Evolutionary conservation across 1,284 basidiomycete species (phyloP).

Genomic region (Ganoderma sp.): DNA sequence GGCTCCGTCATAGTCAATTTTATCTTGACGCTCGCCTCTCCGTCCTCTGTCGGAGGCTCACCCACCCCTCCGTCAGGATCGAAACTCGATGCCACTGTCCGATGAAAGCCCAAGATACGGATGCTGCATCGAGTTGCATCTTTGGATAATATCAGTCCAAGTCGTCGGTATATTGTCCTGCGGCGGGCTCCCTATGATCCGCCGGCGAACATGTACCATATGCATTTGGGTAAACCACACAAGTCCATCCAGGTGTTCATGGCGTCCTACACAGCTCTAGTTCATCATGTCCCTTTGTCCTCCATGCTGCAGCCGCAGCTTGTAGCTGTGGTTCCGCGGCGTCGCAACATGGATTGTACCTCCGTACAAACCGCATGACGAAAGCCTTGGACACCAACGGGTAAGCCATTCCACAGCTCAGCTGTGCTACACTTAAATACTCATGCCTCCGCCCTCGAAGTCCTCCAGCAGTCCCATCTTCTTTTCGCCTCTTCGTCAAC

Average conservation of each 20-base stretch:
- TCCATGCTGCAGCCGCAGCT: neutral
- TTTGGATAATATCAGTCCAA: too few relatives aligned
- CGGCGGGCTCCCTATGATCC: too few relatives aligned
- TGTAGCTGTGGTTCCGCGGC: neutral
- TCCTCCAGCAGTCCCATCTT: neutral
- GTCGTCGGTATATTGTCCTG: too few relatives aligned
- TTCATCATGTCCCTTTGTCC: neutral
- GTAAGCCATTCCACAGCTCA: neutral
- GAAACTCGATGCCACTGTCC: too few relatives aligned
- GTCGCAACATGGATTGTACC: neutral
- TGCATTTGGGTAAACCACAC: neutral
- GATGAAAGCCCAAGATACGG: too few relatives aligned
- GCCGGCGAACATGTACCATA: neutral
- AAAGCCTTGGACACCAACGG: neutral
- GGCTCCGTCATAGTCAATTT: neutral
- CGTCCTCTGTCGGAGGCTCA: neutral
- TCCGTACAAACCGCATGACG: neutral
- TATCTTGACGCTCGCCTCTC: neutral
- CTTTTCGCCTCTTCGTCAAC: too few relatives aligned
- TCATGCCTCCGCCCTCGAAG: neutral
- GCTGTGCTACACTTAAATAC: neutral
- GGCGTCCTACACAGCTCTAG: too few relatives aligned
- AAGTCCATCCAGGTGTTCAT: neutral
- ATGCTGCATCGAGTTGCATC: too few relatives aligned
- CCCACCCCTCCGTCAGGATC: neutral